These are phyloP conservation scores for Phytophthora multivora DNA, from an alignment of 352 stramenopile genomes.

Conservation along the genomic window DNA sequence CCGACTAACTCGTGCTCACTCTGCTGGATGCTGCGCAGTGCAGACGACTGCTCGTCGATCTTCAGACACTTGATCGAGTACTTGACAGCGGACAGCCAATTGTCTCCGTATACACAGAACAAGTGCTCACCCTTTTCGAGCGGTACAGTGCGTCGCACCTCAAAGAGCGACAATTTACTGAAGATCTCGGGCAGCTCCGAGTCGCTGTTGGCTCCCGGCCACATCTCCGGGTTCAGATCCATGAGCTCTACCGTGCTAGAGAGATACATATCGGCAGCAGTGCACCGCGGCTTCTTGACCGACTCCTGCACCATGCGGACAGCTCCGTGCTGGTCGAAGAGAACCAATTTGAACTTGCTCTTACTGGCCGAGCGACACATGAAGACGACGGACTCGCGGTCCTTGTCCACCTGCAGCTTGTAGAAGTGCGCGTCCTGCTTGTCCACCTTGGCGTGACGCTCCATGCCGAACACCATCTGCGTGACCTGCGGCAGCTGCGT, in stretches of 20 bases:
- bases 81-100: slow-evolving; percentile 88
- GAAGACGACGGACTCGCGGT: slow-evolving; percentile 78
- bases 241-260: slow-evolving; percentile 88
- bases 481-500: slow-evolving; percentile 60
- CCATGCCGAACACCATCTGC: slow-evolving; percentile 71
- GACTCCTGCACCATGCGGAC: slow-evolving; percentile 88
- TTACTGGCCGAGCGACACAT: slow-evolving; percentile 83
- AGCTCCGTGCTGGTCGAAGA: slow-evolving; percentile 80
- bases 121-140: slow-evolving; percentile 84
- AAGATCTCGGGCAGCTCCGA: slow-evolving; percentile 85
- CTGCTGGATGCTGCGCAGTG: slow-evolving; percentile 71
- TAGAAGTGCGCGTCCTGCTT: slow-evolving; percentile 92
- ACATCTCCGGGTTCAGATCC: slow-evolving; percentile 81
- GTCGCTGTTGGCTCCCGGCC: slow-evolving; percentile 63
- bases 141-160: slow-evolving; percentile 79
- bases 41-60: slow-evolving; percentile 59
- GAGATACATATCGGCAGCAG: slow-evolving; percentile 88
- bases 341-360: slow-evolving; percentile 90
- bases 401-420: slow-evolving; percentile 72
- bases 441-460: slow-evolving; percentile 78
- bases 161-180: slow-evolving; percentile 82
- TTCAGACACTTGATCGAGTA: slow-evolving; percentile 90
- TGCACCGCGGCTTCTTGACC: slow-evolving; percentile 76
- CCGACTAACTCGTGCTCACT: slow-evolving; percentile 74
- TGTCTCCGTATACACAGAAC: slow-evolving; percentile 90